Base-by-base conservation (phyloP, 2,329 filamentous ascomycete genomes). In the Apiospora phragmitis region DNA sequence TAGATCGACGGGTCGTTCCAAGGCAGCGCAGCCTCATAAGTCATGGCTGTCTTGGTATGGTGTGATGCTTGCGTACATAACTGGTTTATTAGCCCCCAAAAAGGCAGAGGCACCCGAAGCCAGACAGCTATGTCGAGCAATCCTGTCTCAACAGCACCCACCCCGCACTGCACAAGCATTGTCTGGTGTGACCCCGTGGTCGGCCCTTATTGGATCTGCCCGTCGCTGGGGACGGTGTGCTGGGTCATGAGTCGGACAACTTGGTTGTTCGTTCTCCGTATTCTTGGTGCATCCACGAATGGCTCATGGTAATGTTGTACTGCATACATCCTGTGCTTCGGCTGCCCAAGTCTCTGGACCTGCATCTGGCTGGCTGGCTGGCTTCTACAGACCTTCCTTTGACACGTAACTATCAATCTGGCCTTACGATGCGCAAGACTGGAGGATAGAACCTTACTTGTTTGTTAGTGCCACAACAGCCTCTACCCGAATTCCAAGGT, bases 151-250 rank as follows among this genome's bases (percentile, higher is more conserved):
- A 24, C 51, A 51, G 14, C 29, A 59, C 51, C 26, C 29, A 59
- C 51, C 51, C 29, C 55, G 55, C 21, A 38, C 55, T 38, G 32
- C 55, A 38, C 55, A 38, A 62, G 55, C 55, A 38, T 62, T 38
- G 38, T 35, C 32, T 62, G 21, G 55, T 62, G 55, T 62, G 55
- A 62, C 55, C 55, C 55, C 55, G 55, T 62, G 55, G 55, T 62
- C 55, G 3, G 32, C 55, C 38, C 8, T 32, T 21, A 62, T 62
- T 62, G 55, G 55, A n/a, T 38, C 55, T 62, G 55, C 32, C 21
- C 3, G 32, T 38, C 8, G 18, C 11, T 12, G 55, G 55, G 38
- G 55, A 62, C 55, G 32, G 55, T 38, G 29, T 62, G 32, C 55
- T 62, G 55, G 55, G 55, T 62, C 55, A 62, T 32, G 55, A 62